These are phyloP conservation scores for Psilocybe sp. DNA, from an alignment of 768 basidiomycete genomes.

Conservation along the genomic window DNA sequence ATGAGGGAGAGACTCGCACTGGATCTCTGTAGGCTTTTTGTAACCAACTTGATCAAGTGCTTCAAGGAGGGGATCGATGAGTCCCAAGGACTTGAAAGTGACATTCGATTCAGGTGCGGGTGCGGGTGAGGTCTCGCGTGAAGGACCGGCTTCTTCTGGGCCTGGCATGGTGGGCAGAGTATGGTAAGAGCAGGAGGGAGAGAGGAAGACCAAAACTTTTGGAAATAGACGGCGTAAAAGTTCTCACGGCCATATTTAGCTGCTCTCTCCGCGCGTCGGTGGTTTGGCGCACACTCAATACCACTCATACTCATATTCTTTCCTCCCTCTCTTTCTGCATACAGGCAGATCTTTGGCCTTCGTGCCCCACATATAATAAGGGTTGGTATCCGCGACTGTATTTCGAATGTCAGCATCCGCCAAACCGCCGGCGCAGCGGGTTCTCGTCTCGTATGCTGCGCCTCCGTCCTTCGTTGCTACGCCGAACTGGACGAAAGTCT, in stretches of 20 bases:
- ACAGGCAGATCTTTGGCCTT: constrained; percentile 3
- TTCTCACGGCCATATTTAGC: constrained; percentile 22
- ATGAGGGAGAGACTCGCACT: constrained; percentile 78
- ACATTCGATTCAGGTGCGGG: constrained; percentile 23
- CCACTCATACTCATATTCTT: neutral
- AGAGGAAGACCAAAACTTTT: constrained; percentile 13
- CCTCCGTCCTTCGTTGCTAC: constrained; percentile 64
- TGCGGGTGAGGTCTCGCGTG: constrained; percentile 29
- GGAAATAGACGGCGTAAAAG: constrained; percentile 1
- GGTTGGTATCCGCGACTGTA: constrained; percentile 4
- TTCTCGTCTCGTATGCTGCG: constrained; percentile 68
- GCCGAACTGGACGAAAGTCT: constrained; percentile 70
- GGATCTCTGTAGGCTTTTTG: constrained; percentile 89
- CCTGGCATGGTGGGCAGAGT: constrained; percentile 44
- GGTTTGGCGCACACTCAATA: too few relatives aligned
- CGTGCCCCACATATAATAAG: neutral
- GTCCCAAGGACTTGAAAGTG: constrained; percentile 81
- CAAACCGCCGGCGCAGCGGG: constrained; percentile 36
- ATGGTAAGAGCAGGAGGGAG: constrained; percentile 2
- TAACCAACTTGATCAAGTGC: constrained; percentile 80
- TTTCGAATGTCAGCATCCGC: constrained; percentile 24
- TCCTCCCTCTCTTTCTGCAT: neutral
- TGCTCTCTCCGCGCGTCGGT: constrained; percentile 2
- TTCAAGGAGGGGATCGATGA: constrained; percentile 87
- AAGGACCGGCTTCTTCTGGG: constrained; percentile 58